Percentiles rank a stretch among this genome's conserved stretches.
phyloP scores from a whole-genome alignment of 2,329 filamentous ascomycete genomes.

The Claviceps lovelessii region DNA sequence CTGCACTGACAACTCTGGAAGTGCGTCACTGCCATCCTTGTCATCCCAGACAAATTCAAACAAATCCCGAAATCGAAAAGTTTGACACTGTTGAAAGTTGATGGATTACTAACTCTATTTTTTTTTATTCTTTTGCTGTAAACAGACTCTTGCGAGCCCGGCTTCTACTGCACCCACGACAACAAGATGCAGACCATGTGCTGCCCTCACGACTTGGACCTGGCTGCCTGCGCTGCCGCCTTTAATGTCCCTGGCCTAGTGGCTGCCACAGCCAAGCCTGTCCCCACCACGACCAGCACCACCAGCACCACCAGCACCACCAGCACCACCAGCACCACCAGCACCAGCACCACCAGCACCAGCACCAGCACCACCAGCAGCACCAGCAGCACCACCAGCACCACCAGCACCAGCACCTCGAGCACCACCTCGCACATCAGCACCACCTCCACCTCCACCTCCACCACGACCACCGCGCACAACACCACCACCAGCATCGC shows the following conservation, averaged over 20 bases:
- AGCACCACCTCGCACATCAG: slow-evolving; percentile 7
- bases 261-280: slow-evolving; percentile 20
- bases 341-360: slow-evolving; percentile 8
- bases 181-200: slow-evolving; percentile 38
- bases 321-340: slow-evolving; percentile 10
- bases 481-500: slow-evolving; percentile 13
- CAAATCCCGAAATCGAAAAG: too few species aligned
- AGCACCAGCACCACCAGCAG: slow-evolving; percentile 14
- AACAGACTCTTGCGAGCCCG: slow-evolving; percentile 43
- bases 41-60: too few species aligned
- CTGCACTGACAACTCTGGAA: slow-evolving; percentile 42
- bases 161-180: slow-evolving; percentile 50
- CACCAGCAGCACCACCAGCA: slow-evolving; percentile 17
- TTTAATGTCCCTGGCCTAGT: slow-evolving; percentile 34
- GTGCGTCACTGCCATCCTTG: slow-evolving; percentile 23
- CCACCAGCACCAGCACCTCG: slow-evolving; percentile 3
- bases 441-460: too few species aligned
- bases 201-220: slow-evolving; percentile 42
- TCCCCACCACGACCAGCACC: slow-evolving; percentile 13
- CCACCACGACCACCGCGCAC: not conserved
- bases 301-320: slow-evolving; percentile 14
- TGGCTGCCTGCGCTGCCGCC: slow-evolving; percentile 38
- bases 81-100: too few species aligned
- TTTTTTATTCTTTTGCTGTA: not conserved
- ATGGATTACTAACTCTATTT: too few species aligned